Percentiles rank a stretch among this genome's conserved stretches.
Evolutionary conservation across 2,329 filamentous ascomycete genomes (phyloP).

Genomic region (Pseudogymnoascus sp.): DNA sequence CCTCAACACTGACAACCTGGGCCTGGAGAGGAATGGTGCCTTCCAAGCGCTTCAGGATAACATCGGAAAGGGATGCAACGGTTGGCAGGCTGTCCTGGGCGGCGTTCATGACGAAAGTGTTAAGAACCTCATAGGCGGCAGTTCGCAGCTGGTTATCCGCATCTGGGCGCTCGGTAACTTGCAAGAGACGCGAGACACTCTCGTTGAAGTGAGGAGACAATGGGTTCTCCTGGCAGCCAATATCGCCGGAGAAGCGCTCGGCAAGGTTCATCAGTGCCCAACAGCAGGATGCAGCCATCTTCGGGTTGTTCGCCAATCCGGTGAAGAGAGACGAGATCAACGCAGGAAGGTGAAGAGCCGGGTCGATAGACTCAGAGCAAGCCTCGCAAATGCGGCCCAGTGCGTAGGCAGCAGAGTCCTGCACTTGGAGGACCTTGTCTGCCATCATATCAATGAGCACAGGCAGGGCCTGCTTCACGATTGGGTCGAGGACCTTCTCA

Average conservation of each 20-base stretch:
- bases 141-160: conserved; percentile 85
- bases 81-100: conserved; percentile 76
- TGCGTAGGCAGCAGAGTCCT: conserved; percentile 92
- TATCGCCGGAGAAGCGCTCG: conserved; percentile 86
- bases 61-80: conserved; percentile 74
- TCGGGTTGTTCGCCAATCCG: conserved; percentile 81
- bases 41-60: conserved; percentile 85
- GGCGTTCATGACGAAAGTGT: conserved; percentile 85
- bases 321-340: conserved; percentile 85
- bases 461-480: conserved; percentile 90
- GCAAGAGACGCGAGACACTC: conserved; percentile 76
- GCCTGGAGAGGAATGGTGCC: conserved; percentile 81
- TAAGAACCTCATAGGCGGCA: conserved; percentile 93
- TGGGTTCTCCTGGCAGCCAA: conserved; percentile 68
- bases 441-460: conserved; percentile 89
- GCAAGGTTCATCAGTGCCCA: conserved; percentile 98
- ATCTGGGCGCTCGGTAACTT: conserved; percentile 75
- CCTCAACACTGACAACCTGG: conserved; percentile 94
- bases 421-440: conserved; percentile 79
- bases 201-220: conserved; percentile 89
- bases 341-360: conserved; percentile 69
- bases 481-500: conserved; percentile 80
- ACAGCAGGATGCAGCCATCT: conserved; percentile 97
- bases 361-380: conserved; percentile 86
- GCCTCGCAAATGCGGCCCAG: conserved; percentile 93